Evolutionary conservation across 805 yeast genomes (phyloP).

Genomic region (Pichia deserticola): DNA sequence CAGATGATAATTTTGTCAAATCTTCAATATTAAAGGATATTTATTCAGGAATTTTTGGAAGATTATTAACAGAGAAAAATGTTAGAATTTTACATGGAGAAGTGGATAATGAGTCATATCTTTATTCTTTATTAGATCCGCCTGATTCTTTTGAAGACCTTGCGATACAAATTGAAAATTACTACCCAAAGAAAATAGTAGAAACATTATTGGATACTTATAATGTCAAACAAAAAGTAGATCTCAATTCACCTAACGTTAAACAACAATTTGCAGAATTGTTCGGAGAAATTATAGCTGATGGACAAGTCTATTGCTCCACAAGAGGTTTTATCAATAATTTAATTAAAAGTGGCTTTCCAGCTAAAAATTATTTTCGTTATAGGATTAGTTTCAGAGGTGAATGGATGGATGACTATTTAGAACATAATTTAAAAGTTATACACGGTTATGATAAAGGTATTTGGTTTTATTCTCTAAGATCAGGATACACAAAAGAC

Average conservation of each 20-base stretch:
- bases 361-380: slow-evolving; percentile 22
- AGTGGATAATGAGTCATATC: slow-evolving; percentile 10
- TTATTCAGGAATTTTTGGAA: slow-evolving; percentile 17
- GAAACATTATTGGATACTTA: slow-evolving; percentile 17
- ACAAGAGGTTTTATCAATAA: slow-evolving; percentile 30
- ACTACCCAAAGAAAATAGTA: slow-evolving; percentile 29
- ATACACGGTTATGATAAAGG: slow-evolving; percentile 32
- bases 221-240: slow-evolving; percentile 12
- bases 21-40: slow-evolving; percentile 27
- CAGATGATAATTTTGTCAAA: slow-evolving; percentile 33
- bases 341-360: slow-evolving; percentile 23
- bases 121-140: slow-evolving; percentile 10
- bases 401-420: slow-evolving; percentile 12
- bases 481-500: slow-evolving; percentile 21
- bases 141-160: slow-evolving; percentile 27
- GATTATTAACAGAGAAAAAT: slow-evolving; percentile 2
- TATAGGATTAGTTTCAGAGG: slow-evolving; percentile 28
- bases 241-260: slow-evolving; percentile 5
- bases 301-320: slow-evolving; percentile 34
- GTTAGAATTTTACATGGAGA: slow-evolving; percentile 11
- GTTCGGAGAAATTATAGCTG: slow-evolving; percentile 31
- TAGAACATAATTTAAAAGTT: slow-evolving; percentile 23
- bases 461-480: slow-evolving; percentile 29
- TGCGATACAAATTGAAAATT: slow-evolving; percentile 29
- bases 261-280: slow-evolving; percentile 15